Percentiles rank a stretch among this genome's conserved stretches.
Evolutionary conservation across 2,329 filamentous ascomycete genomes (phyloP).

Genomic region (Claviceps lovelessii): DNA sequence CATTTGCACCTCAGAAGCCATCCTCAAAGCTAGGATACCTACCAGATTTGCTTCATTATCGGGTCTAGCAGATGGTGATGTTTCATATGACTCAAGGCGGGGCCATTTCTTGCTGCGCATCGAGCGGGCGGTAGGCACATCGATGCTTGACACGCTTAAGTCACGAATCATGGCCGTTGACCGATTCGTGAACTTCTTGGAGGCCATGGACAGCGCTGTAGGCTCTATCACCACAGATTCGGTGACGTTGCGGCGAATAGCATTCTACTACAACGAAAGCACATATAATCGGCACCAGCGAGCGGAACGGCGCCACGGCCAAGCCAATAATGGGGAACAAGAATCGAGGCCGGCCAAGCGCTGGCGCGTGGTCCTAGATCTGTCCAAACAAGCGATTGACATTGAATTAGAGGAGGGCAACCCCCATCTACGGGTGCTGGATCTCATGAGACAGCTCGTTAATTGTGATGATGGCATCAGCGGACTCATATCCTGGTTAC

Average conservation of each 20-base stretch:
- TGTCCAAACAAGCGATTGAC: conserved; percentile 37
- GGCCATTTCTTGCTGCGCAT: conserved; percentile 52
- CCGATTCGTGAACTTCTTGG: conserved; percentile 55
- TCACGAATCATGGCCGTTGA: conserved; percentile 52
- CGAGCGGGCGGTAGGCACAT: conserved; percentile 40
- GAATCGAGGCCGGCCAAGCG: conserved; percentile 9
- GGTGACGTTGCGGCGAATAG: conserved; percentile 46
- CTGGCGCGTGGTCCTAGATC: conserved; percentile 44
- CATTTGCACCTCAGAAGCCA: conserved; percentile 34
- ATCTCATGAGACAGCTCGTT: conserved; percentile 42
- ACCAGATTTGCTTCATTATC: conserved; percentile 40
- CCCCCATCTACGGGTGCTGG: conserved; percentile 50
- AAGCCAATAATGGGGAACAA: conserved; percentile 4
- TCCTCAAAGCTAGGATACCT: conserved; percentile 39
- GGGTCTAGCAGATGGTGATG: conserved; percentile 42
- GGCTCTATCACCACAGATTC: conserved; percentile 42
- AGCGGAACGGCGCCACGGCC: not conserved
- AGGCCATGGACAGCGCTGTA: conserved; percentile 44
- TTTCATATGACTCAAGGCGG: conserved; percentile 43
- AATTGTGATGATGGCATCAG: conserved; percentile 40
- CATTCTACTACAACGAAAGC: conserved; percentile 48
- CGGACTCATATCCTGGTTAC: conserved; percentile 39
- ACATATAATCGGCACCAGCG: conserved; percentile 9
- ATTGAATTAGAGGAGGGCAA: conserved; percentile 48
- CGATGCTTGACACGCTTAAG: conserved; percentile 44